Percentiles rank a stretch among this genome's conserved stretches.
Conservation (phyloP, 2,329 filamentous ascomycete species). For the Neocucurbitaria cava region DNA sequence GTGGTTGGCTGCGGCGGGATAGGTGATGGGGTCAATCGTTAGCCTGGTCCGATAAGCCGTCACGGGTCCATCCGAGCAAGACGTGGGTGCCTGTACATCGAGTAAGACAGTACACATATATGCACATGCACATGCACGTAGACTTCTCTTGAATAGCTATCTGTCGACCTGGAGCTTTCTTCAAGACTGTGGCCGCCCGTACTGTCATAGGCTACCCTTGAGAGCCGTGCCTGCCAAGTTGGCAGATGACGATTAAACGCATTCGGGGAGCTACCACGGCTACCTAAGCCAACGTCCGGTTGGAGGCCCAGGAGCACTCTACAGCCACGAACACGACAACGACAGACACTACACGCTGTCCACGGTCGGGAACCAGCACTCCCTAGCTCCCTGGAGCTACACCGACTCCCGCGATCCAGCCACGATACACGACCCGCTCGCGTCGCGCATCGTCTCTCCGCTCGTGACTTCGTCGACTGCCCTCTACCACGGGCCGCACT, state of each 20-base stretch:
- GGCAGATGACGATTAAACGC: slow-evolving; percentile 29
- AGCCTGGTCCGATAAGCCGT: slow-evolving; percentile 15
- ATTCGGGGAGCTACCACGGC: slow-evolving; percentile 21
- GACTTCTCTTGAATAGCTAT: neutral
- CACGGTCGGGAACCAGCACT: neutral
- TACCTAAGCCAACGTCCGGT: slow-evolving; percentile 17
- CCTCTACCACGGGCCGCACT: slow-evolving; percentile 20
- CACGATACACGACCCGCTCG: slow-evolving; percentile 7
- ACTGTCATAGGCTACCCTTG: slow-evolving; percentile 9
- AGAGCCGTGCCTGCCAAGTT: slow-evolving; percentile 31
- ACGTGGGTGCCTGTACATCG: slow-evolving; percentile 18
- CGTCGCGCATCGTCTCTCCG: slow-evolving; percentile 17
- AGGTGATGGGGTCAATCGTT: neutral
- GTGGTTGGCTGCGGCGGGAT: neutral
- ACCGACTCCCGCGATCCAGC: neutral
- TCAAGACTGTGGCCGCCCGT: neutral
- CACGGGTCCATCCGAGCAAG: slow-evolving; percentile 1
- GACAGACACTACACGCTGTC: neutral
- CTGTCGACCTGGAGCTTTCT: neutral
- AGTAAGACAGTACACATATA: slow-evolving; percentile 2
- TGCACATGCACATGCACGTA: neutral
- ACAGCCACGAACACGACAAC: slow-evolving; percentile 5
- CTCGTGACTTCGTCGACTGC: slow-evolving; percentile 32
- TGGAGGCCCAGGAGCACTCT: neutral
- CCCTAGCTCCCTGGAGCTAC: slow-evolving; percentile 5